Evolutionary conservation across 140 eudicot species (phyloP).

Genomic region (Ambrosia hybrid): DNA sequence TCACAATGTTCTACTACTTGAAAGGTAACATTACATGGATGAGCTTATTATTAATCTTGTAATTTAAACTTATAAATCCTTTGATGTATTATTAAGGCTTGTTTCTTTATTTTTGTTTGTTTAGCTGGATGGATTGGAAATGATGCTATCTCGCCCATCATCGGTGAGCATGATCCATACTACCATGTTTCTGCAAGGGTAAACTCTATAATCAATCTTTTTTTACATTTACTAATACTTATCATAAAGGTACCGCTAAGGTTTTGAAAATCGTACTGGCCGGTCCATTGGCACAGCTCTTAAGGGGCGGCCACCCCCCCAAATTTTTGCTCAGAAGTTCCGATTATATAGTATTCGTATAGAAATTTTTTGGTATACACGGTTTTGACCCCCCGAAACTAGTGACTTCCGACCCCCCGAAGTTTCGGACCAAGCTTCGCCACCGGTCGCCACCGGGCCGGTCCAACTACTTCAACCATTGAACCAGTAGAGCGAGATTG

Average conservation of each 20-base stretch:
- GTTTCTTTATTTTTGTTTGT: constrained; percentile 4
- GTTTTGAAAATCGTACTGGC: no score
- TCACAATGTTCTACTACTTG: constrained; percentile 83
- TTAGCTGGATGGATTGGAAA: constrained; percentile 99
- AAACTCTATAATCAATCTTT: constrained; percentile 11
- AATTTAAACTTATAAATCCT: not conserved
- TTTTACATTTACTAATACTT: not conserved
- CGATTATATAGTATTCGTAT: no score
- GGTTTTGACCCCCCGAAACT: no score
- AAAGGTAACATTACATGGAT: constrained; percentile 55
- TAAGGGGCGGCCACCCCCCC: no score
- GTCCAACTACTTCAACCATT: no score
- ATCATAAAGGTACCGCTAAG: not conserved
- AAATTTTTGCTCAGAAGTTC: no score
- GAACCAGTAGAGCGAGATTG: no score
- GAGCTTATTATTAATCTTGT: not conserved
- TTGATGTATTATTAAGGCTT: constrained; percentile 6
- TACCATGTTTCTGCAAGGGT: constrained; percentile 87
- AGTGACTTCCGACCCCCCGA: no score
- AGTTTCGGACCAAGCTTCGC: no score
- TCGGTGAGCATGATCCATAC: constrained; percentile 91
- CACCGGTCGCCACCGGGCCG: no score
- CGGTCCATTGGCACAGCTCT: no score
- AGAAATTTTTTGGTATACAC: no score
- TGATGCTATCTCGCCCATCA: constrained; percentile 86